phyloP scores from a whole-genome alignment of 2,329 filamentous ascomycete species.

The Trichoderma pleuroti region DNA sequence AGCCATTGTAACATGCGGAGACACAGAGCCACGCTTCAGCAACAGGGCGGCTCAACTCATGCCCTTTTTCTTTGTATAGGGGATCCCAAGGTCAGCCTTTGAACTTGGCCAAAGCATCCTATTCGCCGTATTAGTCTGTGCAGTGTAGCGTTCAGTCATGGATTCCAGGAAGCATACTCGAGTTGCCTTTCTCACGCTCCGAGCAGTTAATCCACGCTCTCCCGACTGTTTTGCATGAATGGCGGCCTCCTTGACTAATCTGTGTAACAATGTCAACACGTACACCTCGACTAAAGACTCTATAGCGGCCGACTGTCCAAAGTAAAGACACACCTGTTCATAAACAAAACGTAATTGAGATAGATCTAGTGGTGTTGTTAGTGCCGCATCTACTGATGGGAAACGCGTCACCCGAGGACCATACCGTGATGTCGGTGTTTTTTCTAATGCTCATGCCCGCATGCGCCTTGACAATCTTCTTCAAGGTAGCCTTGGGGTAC shows the following conservation, averaged over 20 bases:
- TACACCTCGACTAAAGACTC: not conserved
- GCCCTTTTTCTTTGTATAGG: not conserved
- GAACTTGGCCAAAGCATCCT: slow-evolving; percentile 66
- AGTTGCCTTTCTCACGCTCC: slow-evolving; percentile 73
- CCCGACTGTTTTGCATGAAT: slow-evolving; percentile 72
- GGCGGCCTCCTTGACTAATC: slow-evolving; percentile 73
- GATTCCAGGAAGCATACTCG: slow-evolving; percentile 50
- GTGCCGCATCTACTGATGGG: not conserved
- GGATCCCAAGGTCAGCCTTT: slow-evolving; percentile 52
- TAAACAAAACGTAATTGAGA: slow-evolving; percentile 78
- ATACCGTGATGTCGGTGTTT: slow-evolving; percentile 79
- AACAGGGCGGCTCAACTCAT: not conserved
- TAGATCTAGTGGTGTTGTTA: slow-evolving; percentile 63
- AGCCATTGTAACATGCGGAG: not conserved
- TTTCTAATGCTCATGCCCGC: slow-evolving; percentile 76
- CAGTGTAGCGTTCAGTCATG: not conserved
- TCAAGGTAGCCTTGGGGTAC: slow-evolving; percentile 80
- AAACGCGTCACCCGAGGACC: not conserved
- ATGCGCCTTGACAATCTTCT: slow-evolving; percentile 87
- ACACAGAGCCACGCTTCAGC: not conserved
- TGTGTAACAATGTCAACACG: slow-evolving; percentile 32
- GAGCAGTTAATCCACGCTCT: slow-evolving; percentile 70
- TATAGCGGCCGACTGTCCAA: not conserved
- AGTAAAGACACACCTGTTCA: slow-evolving; percentile 54
- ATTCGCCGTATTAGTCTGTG: not conserved